These are phyloP conservation scores for Adiantum capillusveneris DNA, from an alignment of 75 land plant genomes.

Conservation along the genomic window DNA sequence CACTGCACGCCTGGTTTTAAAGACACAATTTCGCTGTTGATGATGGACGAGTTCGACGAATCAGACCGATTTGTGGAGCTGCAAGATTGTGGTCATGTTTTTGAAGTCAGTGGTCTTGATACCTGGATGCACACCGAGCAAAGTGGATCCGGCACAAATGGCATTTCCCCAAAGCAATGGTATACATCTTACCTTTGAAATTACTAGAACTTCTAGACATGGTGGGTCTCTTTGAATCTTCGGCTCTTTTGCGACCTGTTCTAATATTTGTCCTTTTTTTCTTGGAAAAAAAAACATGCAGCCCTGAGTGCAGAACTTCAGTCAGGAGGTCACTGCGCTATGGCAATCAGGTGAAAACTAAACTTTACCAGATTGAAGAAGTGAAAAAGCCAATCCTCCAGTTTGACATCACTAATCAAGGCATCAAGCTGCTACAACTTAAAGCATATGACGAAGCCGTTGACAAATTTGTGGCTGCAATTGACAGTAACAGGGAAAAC, in stretches of 20 bases:
- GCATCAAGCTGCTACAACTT: neutral
- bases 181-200: no score
- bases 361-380: constrained; percentile 15
- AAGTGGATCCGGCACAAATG: neutral
- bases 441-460: constrained; percentile 7
- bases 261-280: no score
- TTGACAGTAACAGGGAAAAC: neutral
- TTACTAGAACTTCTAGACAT: neutral
- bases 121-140: constrained; percentile 21
- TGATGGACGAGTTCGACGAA: constrained; percentile 8
- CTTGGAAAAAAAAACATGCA: no score
- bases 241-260: neutral
- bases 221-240: neutral
- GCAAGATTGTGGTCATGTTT: constrained; percentile 15
- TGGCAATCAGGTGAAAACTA: constrained; percentile 7
- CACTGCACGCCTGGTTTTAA: constrained; percentile 2
- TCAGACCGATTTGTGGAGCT: constrained; percentile 15
- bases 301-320: no score
- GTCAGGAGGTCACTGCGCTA: no score
- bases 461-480: constrained; percentile 1
- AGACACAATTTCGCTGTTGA: constrained; percentile 9
- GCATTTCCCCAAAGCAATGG: constrained; percentile 8
- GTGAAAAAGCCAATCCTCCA: constrained; percentile 18
- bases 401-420: constrained; percentile 4
- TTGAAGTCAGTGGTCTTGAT: constrained; percentile 24